Evolutionary conservation across 495 filamentous ascomycete genomes (phyloP), one percentile per base, ranked within the genome.

Genomic region (Tirmania nivea): DNA sequence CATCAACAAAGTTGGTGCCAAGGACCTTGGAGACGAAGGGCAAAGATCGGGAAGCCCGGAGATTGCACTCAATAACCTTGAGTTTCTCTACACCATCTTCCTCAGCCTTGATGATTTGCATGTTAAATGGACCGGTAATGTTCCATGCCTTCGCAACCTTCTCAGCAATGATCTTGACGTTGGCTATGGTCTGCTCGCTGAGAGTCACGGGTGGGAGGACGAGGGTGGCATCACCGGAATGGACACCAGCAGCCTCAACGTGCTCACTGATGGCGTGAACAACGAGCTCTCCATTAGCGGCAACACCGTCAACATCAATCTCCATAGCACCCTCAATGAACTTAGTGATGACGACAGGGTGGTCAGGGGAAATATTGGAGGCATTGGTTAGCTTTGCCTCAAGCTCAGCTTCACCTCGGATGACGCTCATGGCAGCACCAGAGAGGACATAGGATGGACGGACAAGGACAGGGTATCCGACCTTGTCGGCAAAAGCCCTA

Each of bases 401-500:
- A 37, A 97, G 75, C 57, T 96, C 90, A 59, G 84, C 77, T 68
- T 88, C 75, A 57, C 83, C 90, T 66, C 84, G 88, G 51, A 95
- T 92, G n/a, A 92, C 93, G 67, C 93, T 97, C 90, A 97, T 97
- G 55, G 90, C 90, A 57, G 90, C 90, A 55, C 90, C 90, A 19
- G 90, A 96, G 31, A 97, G 81, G 34, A 97, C 90, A 63, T 97
- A 97, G n/a, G 82, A 88, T 10, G 90, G 90, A 52, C 90, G 81
- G 39, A 96, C 89, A 31, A 95, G 75, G 50, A 97, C 90, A 21
- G 90, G 90, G 67, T 95, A 97, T 58, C 77, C 78, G 53, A 94
- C 90, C 67, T 83, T 78, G 19, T 85, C 70, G 58, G 89, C 93
- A 66, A 97, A 97, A 35, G 72, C 73, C 55, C 77, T 79, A 11